Base-by-base conservation (phyloP, 208 protist species). In the Acanthamoeba castellanii region DNA sequence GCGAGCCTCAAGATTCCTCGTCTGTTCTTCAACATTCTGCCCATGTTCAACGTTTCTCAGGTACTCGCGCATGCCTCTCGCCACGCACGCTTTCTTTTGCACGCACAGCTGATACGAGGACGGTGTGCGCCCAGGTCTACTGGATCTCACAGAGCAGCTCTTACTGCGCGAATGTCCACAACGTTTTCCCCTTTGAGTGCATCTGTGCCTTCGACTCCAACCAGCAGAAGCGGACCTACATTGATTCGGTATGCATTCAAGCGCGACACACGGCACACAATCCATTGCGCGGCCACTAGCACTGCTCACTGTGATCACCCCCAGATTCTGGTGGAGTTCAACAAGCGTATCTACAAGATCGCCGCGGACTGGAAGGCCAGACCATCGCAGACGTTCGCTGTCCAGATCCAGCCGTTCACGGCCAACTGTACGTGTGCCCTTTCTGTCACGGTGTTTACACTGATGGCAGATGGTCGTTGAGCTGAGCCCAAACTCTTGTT, bases 311-410 rank as follows among this genome's bases (percentile, higher is more conserved):
- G 8, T 42, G 9, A 8, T 1, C 8, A 45, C 7, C 50, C 6
- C 50, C 81, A 89, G 81, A 89, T 64, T 32, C 45, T 89, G 18
- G 50, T 66, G 6, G 81, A 57, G 55, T 89, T 66, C 81, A 89
- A 89, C 42, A 27, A 59, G n/a, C 81, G 81, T 27, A 89, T 89
- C 81, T 89, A 89, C 81, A 89, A 89, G 81, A 57, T 89, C 42
- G 25, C 25, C 9, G 81, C 25, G 1, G 50, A 89, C 0, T 89
- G 81, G 81, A 89, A 89, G 81, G 25, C 47, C 45, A 30, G 55
- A 22, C 6, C 55, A 22, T 37, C 55, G 25, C 18, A 8, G 45
- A 20, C 45, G 14, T 89, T 89, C 25, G 81, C 81, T 22, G 11
- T 89, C 18, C 81, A 89, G 55, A 42, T 89, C 30, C 81, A 89